Evolutionary conservation across 2,329 filamentous ascomycete species (phyloP), one percentile per base, ranked within the genome.

Genomic region (Ophiostoma fasciatum): DNA sequence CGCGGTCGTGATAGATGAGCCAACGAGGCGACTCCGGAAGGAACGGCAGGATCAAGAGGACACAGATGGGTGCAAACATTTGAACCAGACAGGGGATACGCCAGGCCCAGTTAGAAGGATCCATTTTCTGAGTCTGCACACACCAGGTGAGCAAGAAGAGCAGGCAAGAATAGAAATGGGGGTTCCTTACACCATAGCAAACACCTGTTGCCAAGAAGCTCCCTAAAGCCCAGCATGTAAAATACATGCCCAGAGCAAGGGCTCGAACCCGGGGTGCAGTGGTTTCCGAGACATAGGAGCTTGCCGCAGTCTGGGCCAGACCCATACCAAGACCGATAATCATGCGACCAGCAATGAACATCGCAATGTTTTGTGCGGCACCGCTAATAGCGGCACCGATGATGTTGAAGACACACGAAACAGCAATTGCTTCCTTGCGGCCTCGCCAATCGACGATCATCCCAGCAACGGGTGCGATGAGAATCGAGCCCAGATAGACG

Each of bases 1-100:
- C 33, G n/a, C 49, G 49, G 22, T 44, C 45, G 14, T 55, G 48
- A 22, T 49, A 47, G 42, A 49, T 53, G 9, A 59, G 48, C 53
- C 55, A 60, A 6, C 55, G 49, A 7, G 55, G 55, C 0, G 53
- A 56, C 20, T 58, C 49, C 7, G 50, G 44, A 13, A 46, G 18
- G 18, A 45, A 42, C 1, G 37, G 42, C 10, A 46, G 33, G 21
- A 46, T 34, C 30, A 26, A 14, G 3, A 47, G 31, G 14, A 44
- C 36, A 19, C 45, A 38, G 38, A 46, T 15, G 28, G 46, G 44
- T 1, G 42, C 40, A 31, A 46, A 31, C 14, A 34, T 46, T 31
- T 49, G 47, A 7, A 49, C 27, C 7, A 46, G 40, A 33, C 39
- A 47, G 5, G 47, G 45, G 14, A 47, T 38, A 25, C 45, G 38